A percentile compares a stretch with the other conserved stretches of the same genome.
These are phyloP conservation scores for Scleroderma citrinum DNA, from an alignment of 768 basidiomycete species.

Conservation along the genomic window DNA sequence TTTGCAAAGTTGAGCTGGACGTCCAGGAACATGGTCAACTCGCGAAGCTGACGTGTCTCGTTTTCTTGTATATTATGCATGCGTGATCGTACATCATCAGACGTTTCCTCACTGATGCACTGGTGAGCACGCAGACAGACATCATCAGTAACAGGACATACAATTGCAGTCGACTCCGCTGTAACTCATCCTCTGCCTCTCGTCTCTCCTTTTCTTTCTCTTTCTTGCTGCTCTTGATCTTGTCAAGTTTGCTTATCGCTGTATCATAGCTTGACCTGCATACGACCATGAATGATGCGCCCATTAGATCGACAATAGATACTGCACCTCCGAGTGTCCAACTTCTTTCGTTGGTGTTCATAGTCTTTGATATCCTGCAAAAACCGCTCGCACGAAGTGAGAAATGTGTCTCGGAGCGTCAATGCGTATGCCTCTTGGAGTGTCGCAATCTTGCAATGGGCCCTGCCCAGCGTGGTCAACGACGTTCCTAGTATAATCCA, in stretches of 20 bases:
- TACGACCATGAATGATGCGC: neutral
- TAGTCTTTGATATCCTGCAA: conserved; percentile 80
- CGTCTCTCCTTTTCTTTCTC: conserved; percentile 68
- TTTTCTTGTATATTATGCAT: conserved; percentile 79
- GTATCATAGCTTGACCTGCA: conserved; percentile 72
- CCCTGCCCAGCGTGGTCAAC: conserved; percentile 70
- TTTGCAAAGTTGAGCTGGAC: conserved; percentile 68
- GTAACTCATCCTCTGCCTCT: conserved; percentile 80
- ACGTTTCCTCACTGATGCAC: conserved; percentile 68
- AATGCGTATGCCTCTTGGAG: conserved; percentile 78
- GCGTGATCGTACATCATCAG: conserved; percentile 75
- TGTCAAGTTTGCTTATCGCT: conserved; percentile 63
- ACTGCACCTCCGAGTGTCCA: conserved; percentile 74
- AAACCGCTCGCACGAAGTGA: conserved; percentile 59
- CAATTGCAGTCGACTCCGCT: conserved; percentile 69
- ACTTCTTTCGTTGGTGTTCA: conserved; percentile 72
- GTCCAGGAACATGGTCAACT: conserved; percentile 67
- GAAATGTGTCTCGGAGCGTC: conserved; percentile 67
- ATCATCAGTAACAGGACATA: conserved; percentile 31
- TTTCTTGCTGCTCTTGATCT: conserved; percentile 66
- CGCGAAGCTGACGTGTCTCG: conserved; percentile 65
- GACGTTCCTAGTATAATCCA: conserved; percentile 47
- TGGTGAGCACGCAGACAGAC: conserved; percentile 6
- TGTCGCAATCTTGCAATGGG: conserved; percentile 79
- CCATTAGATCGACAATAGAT: neutral